Percentiles rank a stretch among this genome's conserved stretches.
phyloP scores from a whole-genome alignment of 2,329 filamentous ascomycete genomes.

The Clathrospora elynae region DNA sequence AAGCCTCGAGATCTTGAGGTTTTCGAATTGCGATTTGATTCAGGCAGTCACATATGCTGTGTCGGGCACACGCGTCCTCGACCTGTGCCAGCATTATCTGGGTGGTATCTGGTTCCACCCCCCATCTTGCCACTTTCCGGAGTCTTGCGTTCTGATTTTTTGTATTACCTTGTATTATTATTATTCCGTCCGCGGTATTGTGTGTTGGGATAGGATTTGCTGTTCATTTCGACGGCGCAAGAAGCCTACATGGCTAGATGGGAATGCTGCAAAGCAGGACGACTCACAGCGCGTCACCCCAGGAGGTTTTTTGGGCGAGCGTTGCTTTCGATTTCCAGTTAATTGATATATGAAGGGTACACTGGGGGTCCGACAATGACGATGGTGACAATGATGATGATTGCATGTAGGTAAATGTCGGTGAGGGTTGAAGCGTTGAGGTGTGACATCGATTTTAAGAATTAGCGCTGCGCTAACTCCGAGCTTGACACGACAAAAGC shows the following conservation, averaged over 20 bases:
- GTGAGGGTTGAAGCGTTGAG: constrained; percentile 1
- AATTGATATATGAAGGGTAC: not conserved
- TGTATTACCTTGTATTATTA: constrained; percentile 8
- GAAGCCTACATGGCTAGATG: constrained; percentile 12
- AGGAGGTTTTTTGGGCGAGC: constrained; percentile 1
- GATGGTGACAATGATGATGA: constrained; percentile 2
- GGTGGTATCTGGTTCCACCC: not conserved
- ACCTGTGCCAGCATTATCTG: not conserved
- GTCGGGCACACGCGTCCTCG: not conserved
- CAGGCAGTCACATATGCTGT: not conserved
- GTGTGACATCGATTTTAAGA: constrained; percentile 7
- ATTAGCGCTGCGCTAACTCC: constrained; percentile 9
- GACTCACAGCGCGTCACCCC: constrained; percentile 1
- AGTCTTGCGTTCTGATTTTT: constrained; percentile 3
- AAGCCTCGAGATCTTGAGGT: not conserved
- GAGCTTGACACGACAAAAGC: constrained; percentile 3
- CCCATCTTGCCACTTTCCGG: not conserved
- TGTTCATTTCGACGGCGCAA: constrained; percentile 6
- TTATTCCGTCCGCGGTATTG: constrained; percentile 2
- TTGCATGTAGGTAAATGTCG: not conserved
- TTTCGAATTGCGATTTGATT: not conserved
- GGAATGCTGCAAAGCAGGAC: constrained; percentile 12
- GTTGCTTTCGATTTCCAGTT: constrained; percentile 1
- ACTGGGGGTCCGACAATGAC: not conserved
- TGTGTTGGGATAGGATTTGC: not conserved